Base-by-base conservation (phyloP, 176 grass and related monocot species). In the Paspalum notatum region DNA sequence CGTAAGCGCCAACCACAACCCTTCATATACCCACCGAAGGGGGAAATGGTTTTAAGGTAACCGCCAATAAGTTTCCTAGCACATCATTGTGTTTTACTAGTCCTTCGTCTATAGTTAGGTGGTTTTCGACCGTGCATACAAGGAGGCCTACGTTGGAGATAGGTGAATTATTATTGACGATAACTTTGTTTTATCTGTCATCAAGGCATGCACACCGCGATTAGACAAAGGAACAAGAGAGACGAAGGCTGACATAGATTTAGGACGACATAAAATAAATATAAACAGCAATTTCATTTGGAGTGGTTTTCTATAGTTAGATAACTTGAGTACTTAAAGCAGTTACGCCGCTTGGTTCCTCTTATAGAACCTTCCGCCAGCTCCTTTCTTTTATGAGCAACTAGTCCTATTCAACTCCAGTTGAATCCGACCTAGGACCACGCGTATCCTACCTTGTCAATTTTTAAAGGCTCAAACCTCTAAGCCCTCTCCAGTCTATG, bases 311-410 rank as follows among this genome's bases (percentile, higher is more conserved):
- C 22, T 26, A 6, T 14, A 62, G 26, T 38, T 27, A 62, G 48
- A 22, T 45, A 45, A n/a, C n/a, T n/a, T 14, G 21, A 62, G 22
- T 76, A 20, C 21, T 26, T 27, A 76, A 46, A 17, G 7, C 8
- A 12, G 18, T 8, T 4, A 22, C 6, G 27, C 13, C 12, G 20
- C 57, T 26, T 71, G 5, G 44, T 77, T 77, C 18, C 4, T 32
- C 16, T 25, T 16, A 38, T 45, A 27, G 78, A 67, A 72, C 67
- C 67, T 62, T 82, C 67, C 13, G 2, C 45, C 32, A 16, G 55
- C 71, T 59, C 6, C 26, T 79, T 82, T 82, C 55, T 82, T 82
- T 82, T 82, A 4, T 46, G 26, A 60, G 44, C 66, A 72, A 72
- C 67, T 62, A 18, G 45, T 63, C 17, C 9, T 78, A 50, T 71